Evolutionary conservation across 495 filamentous ascomycete genomes (phyloP).

Genomic region (Penicillium turbatum): DNA sequence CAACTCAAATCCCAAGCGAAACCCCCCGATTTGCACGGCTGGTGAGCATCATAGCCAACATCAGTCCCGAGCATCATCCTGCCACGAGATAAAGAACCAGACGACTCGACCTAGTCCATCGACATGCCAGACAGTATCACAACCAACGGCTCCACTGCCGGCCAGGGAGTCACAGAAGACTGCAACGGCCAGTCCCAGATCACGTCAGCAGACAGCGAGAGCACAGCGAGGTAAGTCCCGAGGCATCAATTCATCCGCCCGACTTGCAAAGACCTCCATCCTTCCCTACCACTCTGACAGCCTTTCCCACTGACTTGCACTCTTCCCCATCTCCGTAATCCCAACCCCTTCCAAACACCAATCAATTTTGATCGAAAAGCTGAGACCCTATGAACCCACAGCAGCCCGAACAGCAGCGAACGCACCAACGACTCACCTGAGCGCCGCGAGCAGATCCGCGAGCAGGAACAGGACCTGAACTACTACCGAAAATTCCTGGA

Average conservation of each 20-base stretch:
- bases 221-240: background rate
- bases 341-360: background rate
- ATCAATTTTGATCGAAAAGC: background rate
- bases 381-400: background rate
- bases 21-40: background rate
- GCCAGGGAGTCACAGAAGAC: background rate
- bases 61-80: background rate
- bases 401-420: background rate
- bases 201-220: background rate
- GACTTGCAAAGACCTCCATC: background rate
- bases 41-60: background rate
- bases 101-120: background rate
- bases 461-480: constrained; percentile 6
- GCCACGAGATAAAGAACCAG: background rate
- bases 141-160: background rate
- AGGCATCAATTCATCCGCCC: background rate
- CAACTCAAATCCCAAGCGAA: background rate
- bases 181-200: background rate
- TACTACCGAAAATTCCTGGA: constrained; percentile 31
- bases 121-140: background rate
- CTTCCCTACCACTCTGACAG: background rate
- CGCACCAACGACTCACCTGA: background rate
- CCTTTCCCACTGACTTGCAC: background rate
- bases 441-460: background rate
- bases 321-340: background rate